A percentile compares a stretch with the other conserved stretches of the same genome.
Evolutionary conservation across 805 yeast species (phyloP).

Genomic region (Schwanniomyces polymorphus): DNA sequence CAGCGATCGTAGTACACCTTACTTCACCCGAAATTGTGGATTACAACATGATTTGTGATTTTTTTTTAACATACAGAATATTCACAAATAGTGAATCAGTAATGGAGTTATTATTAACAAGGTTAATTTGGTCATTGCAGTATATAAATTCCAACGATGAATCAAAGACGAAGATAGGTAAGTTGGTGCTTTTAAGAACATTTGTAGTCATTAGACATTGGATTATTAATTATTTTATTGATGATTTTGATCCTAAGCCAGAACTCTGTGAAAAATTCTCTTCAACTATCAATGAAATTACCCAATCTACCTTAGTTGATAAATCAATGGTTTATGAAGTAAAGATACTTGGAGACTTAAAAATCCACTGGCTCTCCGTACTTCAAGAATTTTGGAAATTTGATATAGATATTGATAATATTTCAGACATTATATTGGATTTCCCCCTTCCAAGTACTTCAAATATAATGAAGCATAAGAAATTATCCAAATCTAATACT

Average conservation of each 20-base stretch:
- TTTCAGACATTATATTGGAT: constrained; percentile 4
- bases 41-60: constrained; percentile 78
- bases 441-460: constrained; percentile 25
- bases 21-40: constrained; percentile 76
- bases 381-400: constrained; percentile 32
- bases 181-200: constrained; percentile 71
- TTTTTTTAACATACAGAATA: constrained; percentile 78
- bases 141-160: constrained; percentile 29
- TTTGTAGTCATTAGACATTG: constrained; percentile 89
- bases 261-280: constrained; percentile 46
- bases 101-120: constrained; percentile 57
- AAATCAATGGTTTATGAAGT: constrained; percentile 29
- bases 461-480: constrained; percentile 20
- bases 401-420: constrained; percentile 17
- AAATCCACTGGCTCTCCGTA: constrained; percentile 39
- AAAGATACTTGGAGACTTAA: constrained; percentile 39
- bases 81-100: constrained; percentile 62
- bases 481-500: constrained; percentile 31
- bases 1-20: constrained; percentile 55
- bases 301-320: constrained; percentile 29
- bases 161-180: constrained; percentile 48
- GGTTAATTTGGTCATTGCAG: constrained; percentile 73
- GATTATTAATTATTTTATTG: constrained; percentile 82
- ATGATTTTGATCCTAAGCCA: constrained; percentile 56
- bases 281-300: constrained; percentile 43